A percentile compares a stretch with the other conserved stretches of the same genome.
Conservation (phyloP, 148 eudicot genomes). For the Rhododendron vialii region DNA sequence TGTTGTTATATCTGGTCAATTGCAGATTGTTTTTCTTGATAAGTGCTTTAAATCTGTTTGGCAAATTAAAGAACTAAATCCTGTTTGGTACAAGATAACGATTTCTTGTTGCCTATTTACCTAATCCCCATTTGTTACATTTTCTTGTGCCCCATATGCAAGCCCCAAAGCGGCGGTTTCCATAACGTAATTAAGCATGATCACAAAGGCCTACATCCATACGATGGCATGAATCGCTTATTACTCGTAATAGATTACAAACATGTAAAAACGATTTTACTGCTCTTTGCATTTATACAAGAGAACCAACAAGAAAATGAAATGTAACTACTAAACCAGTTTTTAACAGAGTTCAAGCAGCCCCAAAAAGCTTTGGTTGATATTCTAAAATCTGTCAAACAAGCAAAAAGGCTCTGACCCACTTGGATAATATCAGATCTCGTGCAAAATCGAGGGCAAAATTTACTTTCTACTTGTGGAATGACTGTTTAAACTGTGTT, state of each 20-base stretch:
- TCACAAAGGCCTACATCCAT: neutral
- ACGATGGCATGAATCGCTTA: neutral
- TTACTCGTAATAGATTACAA: neutral
- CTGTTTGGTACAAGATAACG: neutral
- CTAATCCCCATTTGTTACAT: neutral
- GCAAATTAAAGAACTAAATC: neutral
- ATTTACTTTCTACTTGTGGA: neutral
- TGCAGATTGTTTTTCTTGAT: conserved; percentile 1
- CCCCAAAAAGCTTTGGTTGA: neutral
- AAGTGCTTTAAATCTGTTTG: neutral
- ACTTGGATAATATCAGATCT: conserved; percentile 2
- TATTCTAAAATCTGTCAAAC: neutral
- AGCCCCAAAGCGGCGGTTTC: neutral
- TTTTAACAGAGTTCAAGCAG: neutral
- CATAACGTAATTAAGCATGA: neutral
- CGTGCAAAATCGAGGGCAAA: neutral
- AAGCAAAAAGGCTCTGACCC: neutral
- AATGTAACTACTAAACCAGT: neutral
- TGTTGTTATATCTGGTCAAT: neutral
- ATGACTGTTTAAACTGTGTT: neutral
- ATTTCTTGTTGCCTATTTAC: neutral
- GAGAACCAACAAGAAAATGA: neutral
- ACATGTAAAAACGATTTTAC: neutral
- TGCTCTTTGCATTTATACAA: neutral
- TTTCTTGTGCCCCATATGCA: neutral